Base-by-base conservation (phyloP, 2,329 filamentous ascomycete genomes). In the Aspergillus fumigatus region DNA sequence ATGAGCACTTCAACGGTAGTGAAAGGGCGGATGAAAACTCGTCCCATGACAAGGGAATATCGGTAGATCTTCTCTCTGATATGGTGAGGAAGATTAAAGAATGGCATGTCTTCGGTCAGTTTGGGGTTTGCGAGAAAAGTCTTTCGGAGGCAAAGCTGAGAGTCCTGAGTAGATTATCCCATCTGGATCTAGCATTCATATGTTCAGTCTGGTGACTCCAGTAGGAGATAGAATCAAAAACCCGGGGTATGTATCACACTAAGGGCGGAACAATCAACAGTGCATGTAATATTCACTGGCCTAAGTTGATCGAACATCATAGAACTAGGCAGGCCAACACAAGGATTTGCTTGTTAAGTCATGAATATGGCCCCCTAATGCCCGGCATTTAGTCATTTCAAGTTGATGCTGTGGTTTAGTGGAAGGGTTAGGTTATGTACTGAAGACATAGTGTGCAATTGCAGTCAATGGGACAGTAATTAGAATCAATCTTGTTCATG, bases 21-120 rank as follows among this genome's bases (percentile, higher is more conserved):
- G 51, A 64, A 63, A 3, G 62, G 61, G 8, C 61, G 60, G 21
- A 64, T 48, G 52, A 65, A 64, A 10, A 66, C 49, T 17, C 52
- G 59, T 14, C 35, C 40, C 11, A 52, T 52, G n/a, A 62, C 59
- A 11, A 65, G 52, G 11, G 59, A 56, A 50, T 60, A 52, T 40
- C 56, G 58, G 49, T 65, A 65, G 14, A 66, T 63, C 47, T 56
- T 53, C 29, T 60, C 45, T 26, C 62, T 59, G 21, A 63, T 49
- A n/a, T 48, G 25, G 27, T 54, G 43, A 32, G 64, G 61, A 21
- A 65, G 59, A 35, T 55, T 52, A n/a, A 62, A 61, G 52, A 61
- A 60, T 35, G 47, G 19, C 47, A 57, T 58, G 32, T 7, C 14
- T 17, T 38, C 32, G 14, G 32, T 17, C 2, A 17, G 14, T 2